Base-by-base conservation (phyloP, 768 basidiomycete genomes). In the Auricularia cornea region DNA sequence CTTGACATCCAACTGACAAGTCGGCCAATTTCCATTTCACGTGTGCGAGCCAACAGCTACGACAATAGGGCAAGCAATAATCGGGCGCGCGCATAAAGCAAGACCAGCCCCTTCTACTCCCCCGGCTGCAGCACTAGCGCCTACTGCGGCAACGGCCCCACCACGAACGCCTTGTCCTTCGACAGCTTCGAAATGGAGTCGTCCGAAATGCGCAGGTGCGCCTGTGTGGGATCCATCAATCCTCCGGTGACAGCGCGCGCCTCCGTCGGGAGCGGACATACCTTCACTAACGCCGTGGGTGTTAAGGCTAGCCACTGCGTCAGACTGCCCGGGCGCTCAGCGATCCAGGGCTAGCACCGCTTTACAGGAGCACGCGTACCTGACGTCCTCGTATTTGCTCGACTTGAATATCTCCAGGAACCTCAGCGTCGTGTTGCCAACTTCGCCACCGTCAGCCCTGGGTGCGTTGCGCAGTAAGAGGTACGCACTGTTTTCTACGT, bases 381-480 rank as follows among this genome's bases (percentile, higher is more conserved):
- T 26, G 40, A 38, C 31, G 33, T 57, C 59, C 23, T 48, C 44
- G 44, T 3, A 63, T 74, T 60, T 69, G 80, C 82, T 77, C 31
- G 83, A 76, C 67, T 78, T 81, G 70, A 87, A 83, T n/a, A 88
- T 80, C 69, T 88, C 86, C 5, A 89, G 75, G 69, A 82, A 84
- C 64, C 72, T 76, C 41, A 88, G 70, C 2, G 86, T 81, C 2
- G 79, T 77, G 66, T 85, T 82, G 18, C 86, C 85, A 3, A 48
- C 44, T 48, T 18, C 20, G 44, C 20, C 44, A 23, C 35, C 10
- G 35, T 38, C 10, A 38, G 35, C 16, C 35, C 35, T 10, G 35
- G 35, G 35, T 38, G 35, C 16, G 35, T 38, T 38, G 35, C 35
- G 35, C 35, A 38, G 35, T 14, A 38, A 38, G 10, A 38, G 35